Evolutionary conservation across 306 rosid species (phyloP).

Genomic region (Malus asiatica): DNA sequence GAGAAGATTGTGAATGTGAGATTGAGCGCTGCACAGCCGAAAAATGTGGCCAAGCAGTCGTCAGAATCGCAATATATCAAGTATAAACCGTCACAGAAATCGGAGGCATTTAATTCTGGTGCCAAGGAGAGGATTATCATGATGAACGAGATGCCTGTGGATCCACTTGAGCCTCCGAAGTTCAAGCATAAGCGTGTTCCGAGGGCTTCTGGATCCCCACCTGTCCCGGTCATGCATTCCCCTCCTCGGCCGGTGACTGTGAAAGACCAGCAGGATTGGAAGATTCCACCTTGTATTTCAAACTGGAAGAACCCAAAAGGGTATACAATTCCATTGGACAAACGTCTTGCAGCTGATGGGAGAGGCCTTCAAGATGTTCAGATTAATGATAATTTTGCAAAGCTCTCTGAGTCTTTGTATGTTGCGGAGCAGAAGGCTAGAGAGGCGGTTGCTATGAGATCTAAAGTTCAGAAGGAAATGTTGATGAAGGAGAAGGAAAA

Average conservation of each 20-base stretch:
- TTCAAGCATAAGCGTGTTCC: constrained; percentile 94
- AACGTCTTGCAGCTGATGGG: constrained; percentile 85
- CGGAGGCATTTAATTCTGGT: constrained; percentile 74
- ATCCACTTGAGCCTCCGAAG: constrained; percentile 90
- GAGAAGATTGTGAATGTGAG: constrained; percentile 84
- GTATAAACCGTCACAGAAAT: constrained; percentile 83
- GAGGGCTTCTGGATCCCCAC: constrained; percentile 81
- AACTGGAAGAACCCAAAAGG: constrained; percentile 97
- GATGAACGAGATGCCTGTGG: constrained; percentile 90
- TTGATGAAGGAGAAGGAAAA: constrained; percentile 75
- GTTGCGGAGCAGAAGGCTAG: constrained; percentile 94
- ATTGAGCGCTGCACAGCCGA: constrained; percentile 78
- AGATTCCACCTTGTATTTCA: constrained; percentile 87
- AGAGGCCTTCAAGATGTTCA: constrained; percentile 88
- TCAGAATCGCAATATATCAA: constrained; percentile 69
- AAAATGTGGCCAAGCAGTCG: constrained; percentile 66
- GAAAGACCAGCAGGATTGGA: constrained; percentile 94
- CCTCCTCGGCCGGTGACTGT: constrained; percentile 88
- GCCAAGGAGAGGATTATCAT: constrained; percentile 84
- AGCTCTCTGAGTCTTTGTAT: constrained; percentile 75
- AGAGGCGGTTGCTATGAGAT: constrained; percentile 84
- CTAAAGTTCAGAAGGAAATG: constrained; percentile 89
- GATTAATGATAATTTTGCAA: constrained; percentile 78
- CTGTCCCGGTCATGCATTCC: constrained; percentile 87
- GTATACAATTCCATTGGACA: constrained; percentile 81